These are phyloP conservation scores for Tulasnella sp. DNA, from an alignment of 768 basidiomycete genomes.

Conservation along the genomic window DNA sequence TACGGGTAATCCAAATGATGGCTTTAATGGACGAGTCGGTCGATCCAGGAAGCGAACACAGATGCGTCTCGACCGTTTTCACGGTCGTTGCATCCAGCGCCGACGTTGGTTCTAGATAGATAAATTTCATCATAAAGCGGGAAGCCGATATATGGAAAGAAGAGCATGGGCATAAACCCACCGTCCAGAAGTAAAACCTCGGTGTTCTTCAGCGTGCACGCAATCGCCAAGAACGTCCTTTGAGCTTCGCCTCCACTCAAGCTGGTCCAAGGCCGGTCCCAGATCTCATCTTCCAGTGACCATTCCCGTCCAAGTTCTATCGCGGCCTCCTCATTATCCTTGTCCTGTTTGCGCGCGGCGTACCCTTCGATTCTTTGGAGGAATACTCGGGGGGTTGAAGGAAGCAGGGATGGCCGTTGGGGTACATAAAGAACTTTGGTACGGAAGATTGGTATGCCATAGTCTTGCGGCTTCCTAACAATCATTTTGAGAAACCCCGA, in stretches of 20 bases:
- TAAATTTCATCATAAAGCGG: neutral
- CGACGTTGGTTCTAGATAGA: slow-evolving; percentile 66
- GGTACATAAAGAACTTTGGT: slow-evolving; percentile 78
- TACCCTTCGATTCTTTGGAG: slow-evolving; percentile 46
- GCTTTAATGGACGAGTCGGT: slow-evolving; percentile 48
- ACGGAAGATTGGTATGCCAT: slow-evolving; percentile 54
- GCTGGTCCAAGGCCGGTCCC: slow-evolving; percentile 68
- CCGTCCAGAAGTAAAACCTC: slow-evolving; percentile 75
- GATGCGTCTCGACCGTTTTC: slow-evolving; percentile 49
- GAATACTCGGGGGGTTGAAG: slow-evolving; percentile 69
- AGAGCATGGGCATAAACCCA: slow-evolving; percentile 27
- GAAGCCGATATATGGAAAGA: neutral
- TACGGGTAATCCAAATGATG: slow-evolving; percentile 81
- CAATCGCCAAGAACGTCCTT: slow-evolving; percentile 66
- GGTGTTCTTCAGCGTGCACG: slow-evolving; percentile 58
- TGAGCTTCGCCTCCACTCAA: slow-evolving; percentile 84
- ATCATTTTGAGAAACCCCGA: too few species aligned
- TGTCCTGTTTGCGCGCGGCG: slow-evolving; percentile 31
- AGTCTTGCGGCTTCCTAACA: slow-evolving; percentile 22
- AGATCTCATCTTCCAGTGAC: slow-evolving; percentile 56
- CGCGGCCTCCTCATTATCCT: slow-evolving; percentile 16
- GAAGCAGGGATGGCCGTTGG: slow-evolving; percentile 76
- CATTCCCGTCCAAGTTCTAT: slow-evolving; percentile 48
- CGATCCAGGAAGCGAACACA: slow-evolving; percentile 42
- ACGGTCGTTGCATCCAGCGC: slow-evolving; percentile 68